Evolutionary conservation across 2,329 filamentous ascomycete species (phyloP), one percentile per base, ranked within the genome.

Genomic region (Scedosporium boydii): DNA sequence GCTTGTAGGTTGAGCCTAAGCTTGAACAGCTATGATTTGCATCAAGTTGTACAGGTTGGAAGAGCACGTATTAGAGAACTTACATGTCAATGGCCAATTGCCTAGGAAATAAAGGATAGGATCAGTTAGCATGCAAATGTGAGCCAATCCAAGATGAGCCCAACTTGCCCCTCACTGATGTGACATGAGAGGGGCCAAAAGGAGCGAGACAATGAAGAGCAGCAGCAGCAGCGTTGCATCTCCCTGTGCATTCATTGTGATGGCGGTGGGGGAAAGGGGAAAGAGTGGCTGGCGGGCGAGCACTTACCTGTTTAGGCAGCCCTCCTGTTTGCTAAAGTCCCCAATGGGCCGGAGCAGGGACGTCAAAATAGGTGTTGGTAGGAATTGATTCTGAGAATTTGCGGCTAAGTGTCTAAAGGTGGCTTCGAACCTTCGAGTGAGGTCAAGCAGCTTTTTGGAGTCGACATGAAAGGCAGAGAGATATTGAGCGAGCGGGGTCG

Each of bases 31-130:
- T 46, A n/a, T 10, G 9, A 10, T 46, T n/a, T 46, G 44, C 14
- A 6, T 16, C 16, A 12, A 21, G 42, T 18, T 14, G 48, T 46
- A 14, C 48, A 53, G 3, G 23, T 18, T 6, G 10, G 4, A 53
- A 9, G n/a, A 26, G 48, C 48, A 55, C 2, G 6, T 23, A 18
- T 14, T n/a, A 29, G 7, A 38, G 58, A 68, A 68, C 82, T 80
- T 74, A 88, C 87, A 85, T 87, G 74, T 85, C 87, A 74, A 86
- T 87, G 63, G 79, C 86, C 66, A 82, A 80, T 73, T 84, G 81
- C 65, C 84, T 87, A 67, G 23, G 59, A 55, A 53, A 9, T 58
- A 23, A 63, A 57, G 62, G 66, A 23, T 21, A 16, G 12, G 48
- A 21, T 21, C 57, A 69, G 63, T 51, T n/a, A 42, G 18, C 18